phyloP scores from a whole-genome alignment of 441 rosid species.

The Oxalis stricta region DNA sequence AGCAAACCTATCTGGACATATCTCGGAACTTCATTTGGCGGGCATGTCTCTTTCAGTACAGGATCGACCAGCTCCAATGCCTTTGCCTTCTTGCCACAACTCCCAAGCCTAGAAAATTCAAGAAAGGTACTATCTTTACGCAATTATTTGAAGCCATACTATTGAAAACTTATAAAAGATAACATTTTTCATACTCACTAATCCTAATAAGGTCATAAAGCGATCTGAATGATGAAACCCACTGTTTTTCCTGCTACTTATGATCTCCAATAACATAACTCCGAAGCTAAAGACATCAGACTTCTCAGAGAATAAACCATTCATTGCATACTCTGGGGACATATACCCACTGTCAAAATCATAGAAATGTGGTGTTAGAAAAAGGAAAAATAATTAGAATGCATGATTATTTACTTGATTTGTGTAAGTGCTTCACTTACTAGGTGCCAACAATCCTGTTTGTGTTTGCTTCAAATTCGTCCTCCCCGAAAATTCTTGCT shows the following conservation, averaged over 20 bases:
- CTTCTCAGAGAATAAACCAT: slow-evolving; percentile 8
- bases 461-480: slow-evolving; percentile 10
- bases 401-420: background rate
- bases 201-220: background rate
- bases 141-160: too few species aligned
- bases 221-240: background rate
- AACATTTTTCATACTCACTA: slow-evolving; percentile 1
- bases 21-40: background rate
- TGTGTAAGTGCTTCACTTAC: slow-evolving; percentile 3
- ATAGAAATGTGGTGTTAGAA: too few species aligned
- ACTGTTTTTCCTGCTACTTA: slow-evolving; percentile 7
- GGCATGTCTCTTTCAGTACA: slow-evolving; percentile 2
- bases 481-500: slow-evolving; percentile 7
- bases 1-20: slow-evolving; percentile 10
- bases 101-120: slow-evolving; percentile 6
- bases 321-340: slow-evolving; percentile 10
- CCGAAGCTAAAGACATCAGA: slow-evolving; percentile 12
- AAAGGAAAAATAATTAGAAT: background rate
- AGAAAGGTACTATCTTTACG: too few species aligned
- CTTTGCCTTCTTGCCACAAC: slow-evolving; percentile 8
- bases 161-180: too few species aligned
- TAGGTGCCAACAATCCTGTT: slow-evolving; percentile 19
- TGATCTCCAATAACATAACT: slow-evolving; percentile 10
- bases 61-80: slow-evolving; percentile 6
- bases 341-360: slow-evolving; percentile 10